These are phyloP conservation scores for Auricularia cornea DNA, from an alignment of 768 basidiomycete species.

Conservation along the genomic window DNA sequence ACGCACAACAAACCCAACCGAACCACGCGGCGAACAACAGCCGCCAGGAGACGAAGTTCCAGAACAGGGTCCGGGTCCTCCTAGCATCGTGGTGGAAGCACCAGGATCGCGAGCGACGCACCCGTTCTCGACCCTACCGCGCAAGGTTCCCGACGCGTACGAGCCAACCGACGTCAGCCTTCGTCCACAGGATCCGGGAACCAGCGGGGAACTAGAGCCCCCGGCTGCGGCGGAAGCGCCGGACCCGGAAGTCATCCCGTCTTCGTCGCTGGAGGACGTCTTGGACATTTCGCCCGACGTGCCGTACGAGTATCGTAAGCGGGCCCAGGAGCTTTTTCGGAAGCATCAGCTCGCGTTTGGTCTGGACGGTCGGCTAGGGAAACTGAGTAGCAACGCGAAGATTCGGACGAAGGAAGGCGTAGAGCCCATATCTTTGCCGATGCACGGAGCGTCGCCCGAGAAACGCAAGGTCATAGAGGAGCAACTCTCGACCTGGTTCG, in stretches of 20 bases:
- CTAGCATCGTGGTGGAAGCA: too few relatives aligned
- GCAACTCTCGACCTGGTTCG: slow-evolving; percentile 25
- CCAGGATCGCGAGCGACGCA: too few relatives aligned
- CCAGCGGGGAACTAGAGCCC: slow-evolving; percentile 9
- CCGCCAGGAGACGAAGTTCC: too few relatives aligned
- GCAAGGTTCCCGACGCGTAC: too few relatives aligned
- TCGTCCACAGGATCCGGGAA: too few relatives aligned
- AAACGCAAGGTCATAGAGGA: slow-evolving; percentile 21
- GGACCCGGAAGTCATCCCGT: slow-evolving; percentile 7
- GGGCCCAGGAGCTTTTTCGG: slow-evolving; percentile 12
- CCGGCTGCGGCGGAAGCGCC: slow-evolving; percentile 19
- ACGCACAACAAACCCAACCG: too few relatives aligned
- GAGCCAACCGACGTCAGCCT: too few relatives aligned
- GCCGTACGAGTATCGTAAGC: background rate
- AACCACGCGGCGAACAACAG: too few relatives aligned
- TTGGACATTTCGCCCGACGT: slow-evolving; percentile 14
- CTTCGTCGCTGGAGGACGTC: slow-evolving; percentile 8
- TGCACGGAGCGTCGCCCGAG: slow-evolving; percentile 13
- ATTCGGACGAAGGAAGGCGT: slow-evolving; percentile 19
- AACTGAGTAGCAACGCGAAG: slow-evolving; percentile 15
- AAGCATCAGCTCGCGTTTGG: slow-evolving; percentile 20
- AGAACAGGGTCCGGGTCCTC: too few relatives aligned
- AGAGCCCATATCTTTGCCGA: slow-evolving; percentile 13
- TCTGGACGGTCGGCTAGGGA: slow-evolving; percentile 23
- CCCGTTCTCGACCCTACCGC: too few relatives aligned